Evolutionary conservation across 2,329 filamentous ascomycete genomes (phyloP), one percentile per base, ranked within the genome.

Genomic region (Tolypocladium tropicale): DNA sequence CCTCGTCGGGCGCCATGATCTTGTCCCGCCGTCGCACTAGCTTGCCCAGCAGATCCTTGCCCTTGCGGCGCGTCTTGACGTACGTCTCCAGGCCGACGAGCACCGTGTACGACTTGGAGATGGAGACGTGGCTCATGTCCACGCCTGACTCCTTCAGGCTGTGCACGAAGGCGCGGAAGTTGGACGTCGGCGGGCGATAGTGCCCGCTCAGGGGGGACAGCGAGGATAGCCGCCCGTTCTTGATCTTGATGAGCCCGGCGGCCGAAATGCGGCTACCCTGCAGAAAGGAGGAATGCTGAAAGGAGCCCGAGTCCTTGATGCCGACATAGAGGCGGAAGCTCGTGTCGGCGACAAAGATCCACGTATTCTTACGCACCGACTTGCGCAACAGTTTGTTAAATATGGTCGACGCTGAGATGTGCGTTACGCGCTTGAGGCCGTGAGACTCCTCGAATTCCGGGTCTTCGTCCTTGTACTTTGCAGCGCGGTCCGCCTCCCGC

Each of bases 291-390:
- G 87, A 92, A 70, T 96, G 92, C 65, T 96, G 92, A 65, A 96
- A 96, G 5, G 88, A 84, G 12, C 92, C 92, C 4, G 85, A 87
- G 68, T 89, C 84, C 66, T 96, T 96, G 74, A 96, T 94, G 52
- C 91, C 91, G 36, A 96, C 84, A 68, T 95, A 96, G 0, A 96
- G 76, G 1, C 89, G 83, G 68, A 92, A 94, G 1, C 82, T 86
- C 1, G 89, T 93, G 70, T 96, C 91, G 28, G 88, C 87, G 9
- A 92, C 91, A 64, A 95, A 96, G 61, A 96, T 95, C 92, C 92
- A 96, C 5, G 89, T 94, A 65, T 93, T 92, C 60, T 90, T 90
- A 69, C 85, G 88, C 41, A 91, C 88, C 0, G 88, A 85, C 60
- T 89, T 87, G 58, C 89, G 83, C 18, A 94, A 77, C 6, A 95